phyloP scores from a whole-genome alignment of 805 yeast species.

The Nakazawaea anatomiae region DNA sequence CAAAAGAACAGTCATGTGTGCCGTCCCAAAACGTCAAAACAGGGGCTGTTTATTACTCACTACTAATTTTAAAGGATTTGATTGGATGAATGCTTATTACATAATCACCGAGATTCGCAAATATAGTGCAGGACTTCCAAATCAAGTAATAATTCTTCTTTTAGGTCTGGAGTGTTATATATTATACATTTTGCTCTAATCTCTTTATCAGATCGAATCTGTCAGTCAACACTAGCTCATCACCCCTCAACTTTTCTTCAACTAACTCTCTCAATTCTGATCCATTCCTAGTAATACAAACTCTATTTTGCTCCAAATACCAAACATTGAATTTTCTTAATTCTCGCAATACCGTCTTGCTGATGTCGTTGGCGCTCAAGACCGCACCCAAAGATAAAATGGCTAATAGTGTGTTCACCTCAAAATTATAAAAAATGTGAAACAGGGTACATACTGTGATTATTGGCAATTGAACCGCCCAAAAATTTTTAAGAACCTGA shows the following conservation, averaged over 20 bases:
- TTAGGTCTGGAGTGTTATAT: too few relatives aligned
- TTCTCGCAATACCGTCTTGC: slow-evolving; percentile 1
- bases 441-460: slow-evolving; percentile 7
- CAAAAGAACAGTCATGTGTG: background rate
- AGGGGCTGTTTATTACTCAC: slow-evolving; percentile 6
- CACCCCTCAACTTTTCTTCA: background rate
- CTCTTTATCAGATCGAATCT: slow-evolving; percentile 4
- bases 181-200: slow-evolving; percentile 1
- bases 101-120: slow-evolving; percentile 10
- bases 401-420: slow-evolving; percentile 25
- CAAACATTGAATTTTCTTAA: slow-evolving; percentile 7
- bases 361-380: slow-evolving; percentile 28
- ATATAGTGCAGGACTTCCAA: background rate
- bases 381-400: slow-evolving; percentile 38
- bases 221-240: background rate
- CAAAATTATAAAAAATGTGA: slow-evolving; percentile 10
- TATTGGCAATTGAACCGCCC: slow-evolving; percentile 2
- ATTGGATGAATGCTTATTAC: slow-evolving; percentile 5
- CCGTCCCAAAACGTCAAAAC: background rate
- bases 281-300: slow-evolving; percentile 4
- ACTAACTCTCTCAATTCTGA: background rate
- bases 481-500: slow-evolving; percentile 2
- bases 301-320: slow-evolving; percentile 8
- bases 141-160: background rate
- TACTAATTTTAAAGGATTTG: background rate